phyloP scores from a whole-genome alignment of 805 yeast genomes.

The Starmerella riodocensis region DNA sequence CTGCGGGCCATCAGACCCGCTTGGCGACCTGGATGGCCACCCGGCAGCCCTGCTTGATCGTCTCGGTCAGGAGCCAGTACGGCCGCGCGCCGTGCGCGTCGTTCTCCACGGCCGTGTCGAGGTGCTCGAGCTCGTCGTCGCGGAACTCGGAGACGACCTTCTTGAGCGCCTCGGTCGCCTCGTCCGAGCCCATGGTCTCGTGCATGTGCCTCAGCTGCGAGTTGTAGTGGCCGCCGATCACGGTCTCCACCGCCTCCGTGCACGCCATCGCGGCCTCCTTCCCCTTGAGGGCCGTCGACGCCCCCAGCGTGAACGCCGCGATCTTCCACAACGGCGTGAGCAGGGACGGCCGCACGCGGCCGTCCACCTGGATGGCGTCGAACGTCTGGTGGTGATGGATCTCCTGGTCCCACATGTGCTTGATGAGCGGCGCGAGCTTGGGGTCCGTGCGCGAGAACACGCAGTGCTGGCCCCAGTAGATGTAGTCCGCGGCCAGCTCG shows the following conservation, averaged over 20 bases:
- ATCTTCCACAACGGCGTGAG: constrained; percentile 86
- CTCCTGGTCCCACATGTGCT: constrained; percentile 98
- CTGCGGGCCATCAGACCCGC: constrained; percentile 42
- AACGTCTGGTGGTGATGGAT: constrained; percentile 80
- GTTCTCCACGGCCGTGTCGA: constrained; percentile 82
- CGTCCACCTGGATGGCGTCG: constrained; percentile 56
- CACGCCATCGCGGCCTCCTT: constrained; percentile 99
- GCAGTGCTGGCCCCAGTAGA: constrained; percentile 78
- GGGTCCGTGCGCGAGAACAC: constrained; percentile 62
- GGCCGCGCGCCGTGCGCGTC: constrained; percentile 92
- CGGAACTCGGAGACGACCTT: constrained; percentile 60
- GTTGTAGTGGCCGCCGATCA: constrained; percentile 91
- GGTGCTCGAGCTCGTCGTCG: constrained; percentile 90
- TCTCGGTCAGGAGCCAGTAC: constrained; percentile 75
- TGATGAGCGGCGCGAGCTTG: constrained; percentile 59
- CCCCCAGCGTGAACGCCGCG: constrained; percentile 81
- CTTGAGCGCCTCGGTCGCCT: constrained; percentile 45
- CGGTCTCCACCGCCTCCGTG: constrained; percentile 97
- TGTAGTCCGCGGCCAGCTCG: constrained; percentile 88
- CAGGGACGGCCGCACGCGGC: constrained; percentile 81
- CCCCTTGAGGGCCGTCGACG: constrained; percentile 70
- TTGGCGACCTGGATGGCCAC: constrained; percentile 91
- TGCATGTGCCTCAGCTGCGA: constrained; percentile 68
- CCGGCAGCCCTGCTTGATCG: constrained; percentile 66
- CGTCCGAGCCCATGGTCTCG: constrained; percentile 50